Evolutionary conservation across 2,329 filamentous ascomycete genomes (phyloP).

Genomic region (Aspergillus fijiensis): DNA sequence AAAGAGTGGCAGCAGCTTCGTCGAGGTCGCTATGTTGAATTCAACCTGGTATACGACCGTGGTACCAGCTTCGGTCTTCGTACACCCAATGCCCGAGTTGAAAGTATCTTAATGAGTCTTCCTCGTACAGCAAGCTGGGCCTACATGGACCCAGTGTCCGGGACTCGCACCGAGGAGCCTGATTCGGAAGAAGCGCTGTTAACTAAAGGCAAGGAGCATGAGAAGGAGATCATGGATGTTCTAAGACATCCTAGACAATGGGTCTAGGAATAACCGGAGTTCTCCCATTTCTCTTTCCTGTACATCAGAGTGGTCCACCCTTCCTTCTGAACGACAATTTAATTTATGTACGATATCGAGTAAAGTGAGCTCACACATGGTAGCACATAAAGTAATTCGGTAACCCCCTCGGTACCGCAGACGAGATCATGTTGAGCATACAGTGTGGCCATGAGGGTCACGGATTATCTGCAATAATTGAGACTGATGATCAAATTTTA

Average conservation of each 20-base stretch:
- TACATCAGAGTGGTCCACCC: not conserved
- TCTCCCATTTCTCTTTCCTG: not conserved
- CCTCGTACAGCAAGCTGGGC: slow-evolving; percentile 90
- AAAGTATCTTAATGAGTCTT: slow-evolving; percentile 97
- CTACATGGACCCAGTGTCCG: slow-evolving; percentile 74
- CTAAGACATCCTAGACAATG: slow-evolving; percentile 62
- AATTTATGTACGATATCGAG: no score
- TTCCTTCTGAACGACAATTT: not conserved
- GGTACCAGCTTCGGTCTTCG: slow-evolving; percentile 93
- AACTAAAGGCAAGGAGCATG: slow-evolving; percentile 45
- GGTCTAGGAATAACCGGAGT: slow-evolving; percentile 42
- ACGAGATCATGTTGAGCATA: no score
- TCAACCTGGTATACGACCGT: slow-evolving; percentile 95
- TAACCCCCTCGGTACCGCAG: no score
- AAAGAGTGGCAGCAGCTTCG: slow-evolving; percentile 97
- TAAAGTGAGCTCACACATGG: no score
- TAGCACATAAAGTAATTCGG: no score
- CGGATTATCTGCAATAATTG: no score
- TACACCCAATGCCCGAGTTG: slow-evolving; percentile 84
- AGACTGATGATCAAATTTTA: no score
- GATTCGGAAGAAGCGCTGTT: slow-evolving; percentile 41
- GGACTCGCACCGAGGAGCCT: slow-evolving; percentile 50
- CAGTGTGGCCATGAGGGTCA: no score
- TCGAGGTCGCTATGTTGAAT: slow-evolving; percentile 94
- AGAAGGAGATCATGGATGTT: slow-evolving; percentile 77